Evolutionary conservation across 176 grass and related monocot genomes (phyloP).

Genomic region (Phoenix dactylifera): DNA sequence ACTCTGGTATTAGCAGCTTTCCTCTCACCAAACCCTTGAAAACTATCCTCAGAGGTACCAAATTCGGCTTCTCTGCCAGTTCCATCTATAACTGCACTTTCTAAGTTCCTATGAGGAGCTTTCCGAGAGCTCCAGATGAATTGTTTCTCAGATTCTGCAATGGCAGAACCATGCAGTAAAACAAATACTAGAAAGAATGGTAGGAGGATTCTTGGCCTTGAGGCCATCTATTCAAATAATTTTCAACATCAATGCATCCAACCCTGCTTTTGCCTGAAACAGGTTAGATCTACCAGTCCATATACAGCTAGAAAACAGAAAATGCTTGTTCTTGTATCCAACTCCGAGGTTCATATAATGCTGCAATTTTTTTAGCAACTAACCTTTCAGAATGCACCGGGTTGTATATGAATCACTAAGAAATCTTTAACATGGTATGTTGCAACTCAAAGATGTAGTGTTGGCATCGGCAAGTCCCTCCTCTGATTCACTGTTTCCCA

Average conservation of each 20-base stretch:
- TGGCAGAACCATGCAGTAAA: constrained; percentile 5
- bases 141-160: constrained; percentile 49
- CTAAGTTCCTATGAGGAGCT: constrained; percentile 51
- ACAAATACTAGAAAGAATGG: constrained; percentile 34
- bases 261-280: background rate
- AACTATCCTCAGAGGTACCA: constrained; percentile 7
- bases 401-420: no score
- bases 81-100: constrained; percentile 31
- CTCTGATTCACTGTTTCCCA: no score
- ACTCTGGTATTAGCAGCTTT: constrained; percentile 23
- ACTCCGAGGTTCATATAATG: no score
- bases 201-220: constrained; percentile 20
- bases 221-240: constrained; percentile 34
- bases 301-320: background rate
- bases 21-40: constrained; percentile 4
- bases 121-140: constrained; percentile 27
- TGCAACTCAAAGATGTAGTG: no score
- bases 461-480: no score
- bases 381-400: no score
- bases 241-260: background rate
- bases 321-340: no score
- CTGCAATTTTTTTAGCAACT: no score
- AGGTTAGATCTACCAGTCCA: background rate
- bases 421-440: no score
- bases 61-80: constrained; percentile 28